A percentile compares a stretch with the other conserved stretches of the same genome.
These are phyloP conservation scores for Plasmodium adleri DNA, from an alignment of 169 alveolate species.

Conservation along the genomic window DNA sequence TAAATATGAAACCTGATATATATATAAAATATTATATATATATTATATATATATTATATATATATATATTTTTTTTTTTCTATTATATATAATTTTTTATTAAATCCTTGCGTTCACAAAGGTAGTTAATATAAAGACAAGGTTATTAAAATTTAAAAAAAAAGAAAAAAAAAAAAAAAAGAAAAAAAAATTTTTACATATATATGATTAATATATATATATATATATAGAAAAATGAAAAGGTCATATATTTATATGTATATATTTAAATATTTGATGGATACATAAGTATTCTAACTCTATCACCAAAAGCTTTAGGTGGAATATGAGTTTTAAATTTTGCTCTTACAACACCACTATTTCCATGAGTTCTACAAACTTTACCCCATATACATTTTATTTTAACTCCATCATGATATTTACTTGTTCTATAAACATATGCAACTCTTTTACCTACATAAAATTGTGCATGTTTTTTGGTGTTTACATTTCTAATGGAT, in stretches of 20 bases:
- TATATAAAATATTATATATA: no score
- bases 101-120: constrained; percentile 4
- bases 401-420: constrained; percentile 92
- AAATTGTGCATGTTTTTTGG: constrained; percentile 95
- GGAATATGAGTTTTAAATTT: constrained; percentile 96
- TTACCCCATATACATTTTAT: constrained; percentile 98
- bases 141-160: neutral
- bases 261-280: constrained; percentile 92
- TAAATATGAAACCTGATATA: no score
- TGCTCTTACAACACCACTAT: constrained; percentile 98
- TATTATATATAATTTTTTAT: neutral
- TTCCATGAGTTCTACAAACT: constrained; percentile 97
- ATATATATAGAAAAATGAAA: no score
- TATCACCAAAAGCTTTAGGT: constrained; percentile 96
- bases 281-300: constrained; percentile 96
- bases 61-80: no score
- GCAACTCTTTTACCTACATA: constrained; percentile 98
- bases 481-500: constrained; percentile 96
- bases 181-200: neutral
- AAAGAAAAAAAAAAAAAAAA: neutral
- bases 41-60: no score
- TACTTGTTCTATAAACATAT: constrained; percentile 97
- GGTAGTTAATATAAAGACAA: neutral
- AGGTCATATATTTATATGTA: no score
- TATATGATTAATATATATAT: no score